Evolutionary conservation across 768 basidiomycete species (phyloP).

Genomic region (Chiua virens): DNA sequence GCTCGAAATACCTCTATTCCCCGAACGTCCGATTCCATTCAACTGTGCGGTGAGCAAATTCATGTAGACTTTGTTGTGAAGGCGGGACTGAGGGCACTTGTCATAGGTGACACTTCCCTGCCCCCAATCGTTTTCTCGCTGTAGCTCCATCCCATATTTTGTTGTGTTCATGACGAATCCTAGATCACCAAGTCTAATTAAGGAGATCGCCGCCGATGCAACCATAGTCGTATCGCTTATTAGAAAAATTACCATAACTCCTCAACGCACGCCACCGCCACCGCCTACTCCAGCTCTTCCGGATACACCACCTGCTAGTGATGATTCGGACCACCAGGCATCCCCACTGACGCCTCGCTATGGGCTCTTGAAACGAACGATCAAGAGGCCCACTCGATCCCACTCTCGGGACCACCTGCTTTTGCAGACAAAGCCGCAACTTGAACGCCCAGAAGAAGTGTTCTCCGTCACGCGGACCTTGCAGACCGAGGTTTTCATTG

Average conservation of each 20-base stretch:
- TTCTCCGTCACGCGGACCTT: constrained; percentile 26
- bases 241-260: constrained; percentile 55
- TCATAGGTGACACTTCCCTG: constrained; percentile 60
- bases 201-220: constrained; percentile 69
- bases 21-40: constrained; percentile 63
- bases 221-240: constrained; percentile 67
- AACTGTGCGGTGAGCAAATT: constrained; percentile 59
- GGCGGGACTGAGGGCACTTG: neutral
- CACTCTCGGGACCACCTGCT: constrained; percentile 8
- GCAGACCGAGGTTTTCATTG: constrained; percentile 51
- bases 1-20: constrained; percentile 65
- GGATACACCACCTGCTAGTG: constrained; percentile 47
- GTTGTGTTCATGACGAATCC: constrained; percentile 71
- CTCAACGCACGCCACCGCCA: constrained; percentile 38
- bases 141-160: constrained; percentile 65
- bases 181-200: constrained; percentile 50
- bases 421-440: constrained; percentile 24
- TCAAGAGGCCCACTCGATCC: constrained; percentile 20
- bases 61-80: neutral
- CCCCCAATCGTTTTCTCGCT: constrained; percentile 58
- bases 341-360: constrained; percentile 9
- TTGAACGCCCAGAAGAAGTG: constrained; percentile 21
- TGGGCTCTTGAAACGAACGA: constrained; percentile 33
- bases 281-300: constrained; percentile 52
- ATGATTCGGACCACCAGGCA: constrained; percentile 37